Evolutionary conservation across 148 eudicot species (phyloP).

Genomic region (Drosera capensis): DNA sequence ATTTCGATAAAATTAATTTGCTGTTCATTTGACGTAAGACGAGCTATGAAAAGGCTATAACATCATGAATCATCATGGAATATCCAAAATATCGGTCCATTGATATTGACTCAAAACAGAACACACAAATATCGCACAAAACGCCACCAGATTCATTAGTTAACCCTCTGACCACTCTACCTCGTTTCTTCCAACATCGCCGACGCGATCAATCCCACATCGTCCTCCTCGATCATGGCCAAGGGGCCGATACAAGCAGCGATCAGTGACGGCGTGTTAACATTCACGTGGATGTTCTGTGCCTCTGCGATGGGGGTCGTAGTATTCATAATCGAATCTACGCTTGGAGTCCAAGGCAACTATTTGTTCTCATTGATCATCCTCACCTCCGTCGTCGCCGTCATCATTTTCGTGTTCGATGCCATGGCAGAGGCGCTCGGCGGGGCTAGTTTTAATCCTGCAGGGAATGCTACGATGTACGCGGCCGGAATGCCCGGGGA

Average conservation of each 20-base stretch:
- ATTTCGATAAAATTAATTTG: too few species aligned
- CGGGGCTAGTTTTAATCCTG: slow-evolving; percentile 4
- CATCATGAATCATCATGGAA: too few species aligned
- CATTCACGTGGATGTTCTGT: slow-evolving; percentile 4
- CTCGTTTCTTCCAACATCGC: too few species aligned
- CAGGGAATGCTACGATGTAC: slow-evolving; percentile 1
- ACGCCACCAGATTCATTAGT: too few species aligned
- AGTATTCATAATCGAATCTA: not conserved
- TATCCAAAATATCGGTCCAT: too few species aligned
- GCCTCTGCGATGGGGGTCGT: not conserved
- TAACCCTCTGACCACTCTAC: too few species aligned
- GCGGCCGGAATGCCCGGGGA: slow-evolving; percentile 4
- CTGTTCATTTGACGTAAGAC: too few species aligned
- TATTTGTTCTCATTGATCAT: not conserved
- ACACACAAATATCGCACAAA: too few species aligned
- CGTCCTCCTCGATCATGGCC: not conserved
- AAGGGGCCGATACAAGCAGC: not conserved
- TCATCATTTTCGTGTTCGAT: not conserved
- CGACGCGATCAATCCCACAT: not conserved
- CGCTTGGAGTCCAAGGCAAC: slow-evolving; percentile 8
- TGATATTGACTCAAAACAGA: too few species aligned
- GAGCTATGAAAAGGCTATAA: too few species aligned
- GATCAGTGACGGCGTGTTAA: not conserved
- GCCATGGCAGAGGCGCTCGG: not conserved
- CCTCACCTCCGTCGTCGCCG: not conserved